Conservation (phyloP, 306 rosid species). For the Glycyrrhiza uralensis region DNA sequence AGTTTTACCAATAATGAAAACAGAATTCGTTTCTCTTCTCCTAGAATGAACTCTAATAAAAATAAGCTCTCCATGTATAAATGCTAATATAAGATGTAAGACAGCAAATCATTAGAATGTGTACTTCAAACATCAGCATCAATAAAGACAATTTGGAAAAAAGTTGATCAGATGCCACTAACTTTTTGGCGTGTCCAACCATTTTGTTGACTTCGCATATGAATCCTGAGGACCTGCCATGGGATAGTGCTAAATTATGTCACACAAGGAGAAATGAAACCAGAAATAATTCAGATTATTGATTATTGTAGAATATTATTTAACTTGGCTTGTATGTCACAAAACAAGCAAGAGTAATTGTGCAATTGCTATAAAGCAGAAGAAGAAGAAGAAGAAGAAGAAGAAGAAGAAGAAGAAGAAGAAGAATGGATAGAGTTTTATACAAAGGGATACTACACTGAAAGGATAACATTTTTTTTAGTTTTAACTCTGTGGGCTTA, state of each 20-base stretch:
- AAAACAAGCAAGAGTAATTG: background rate
- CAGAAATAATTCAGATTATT: background rate
- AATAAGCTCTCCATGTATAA: background rate
- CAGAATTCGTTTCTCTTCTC: too few species aligned
- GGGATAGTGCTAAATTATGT: conserved; percentile 23
- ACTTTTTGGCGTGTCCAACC: conserved; percentile 76
- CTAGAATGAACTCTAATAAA: too few species aligned
- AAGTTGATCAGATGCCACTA: conserved; percentile 8
- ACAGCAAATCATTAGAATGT: background rate
- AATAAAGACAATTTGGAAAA: background rate
- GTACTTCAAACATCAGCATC: background rate
- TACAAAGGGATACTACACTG: background rate
- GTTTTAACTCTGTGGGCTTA: background rate
- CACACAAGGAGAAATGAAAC: background rate
- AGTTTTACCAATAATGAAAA: too few species aligned
- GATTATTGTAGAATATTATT: background rate
- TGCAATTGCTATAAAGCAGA: background rate
- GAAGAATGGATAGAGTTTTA: background rate
- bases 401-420: too few species aligned
- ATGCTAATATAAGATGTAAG: background rate
- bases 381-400: too few species aligned
- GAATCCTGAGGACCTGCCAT: conserved; percentile 58
- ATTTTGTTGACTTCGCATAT: conserved; percentile 44
- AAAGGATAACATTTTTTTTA: background rate
- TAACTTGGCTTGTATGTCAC: background rate